Evolutionary conservation across 208 protist genomes (phyloP), one percentile per base, ranked within the genome.

Genomic region (Trypanosoma scelopori): DNA sequence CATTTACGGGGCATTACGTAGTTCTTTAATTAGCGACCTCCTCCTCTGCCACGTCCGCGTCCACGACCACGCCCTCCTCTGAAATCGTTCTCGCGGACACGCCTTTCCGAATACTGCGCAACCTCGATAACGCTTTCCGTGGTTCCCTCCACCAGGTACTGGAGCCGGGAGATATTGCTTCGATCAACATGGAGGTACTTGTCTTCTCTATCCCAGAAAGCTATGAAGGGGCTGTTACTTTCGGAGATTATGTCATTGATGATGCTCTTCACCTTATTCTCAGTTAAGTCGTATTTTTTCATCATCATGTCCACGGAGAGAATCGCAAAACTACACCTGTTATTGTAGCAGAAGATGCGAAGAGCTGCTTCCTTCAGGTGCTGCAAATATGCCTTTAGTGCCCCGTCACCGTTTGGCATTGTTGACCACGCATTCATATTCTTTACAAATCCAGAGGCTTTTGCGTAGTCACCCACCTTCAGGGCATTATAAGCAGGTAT

Each of bases 151-250:
- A 93, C 85, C 12, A 91, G 47, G 60, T 95, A 85, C 75, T 95
- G 89, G 32, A 95, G 78, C 12, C 81, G 82, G n/a, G 79, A 93
- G 47, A 69, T 71, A 57, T 92, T 93, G 74, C 79, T 92, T 47
- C 84, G 78, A 50, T 93, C 89, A 32, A 95, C 78, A 62, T 82
- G 81, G 39, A 95, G 74, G 70, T 77, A 91, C 51, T 82, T 79
- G 43, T 92, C 89, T 58, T 95, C 84, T 41, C 76, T 82, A 57
- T 95, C 89, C 87, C 89, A 95, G 73, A 88, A 89, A 49, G 84
- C 89, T 45, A 88, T 82, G 23, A 95, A 76, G 12, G 79, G 62
- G 49, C 73, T 85, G 67, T 71, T 84, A 57, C 76, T 76, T 42
- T 95, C 86, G 22, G 84, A 79, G 25, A 95, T 82, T 50, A 91